Percentiles rank a stretch among this genome's conserved stretches.
phyloP scores from a whole-genome alignment of 177 flowering plant genomes.

The Tripterygium wilfordii region DNA sequence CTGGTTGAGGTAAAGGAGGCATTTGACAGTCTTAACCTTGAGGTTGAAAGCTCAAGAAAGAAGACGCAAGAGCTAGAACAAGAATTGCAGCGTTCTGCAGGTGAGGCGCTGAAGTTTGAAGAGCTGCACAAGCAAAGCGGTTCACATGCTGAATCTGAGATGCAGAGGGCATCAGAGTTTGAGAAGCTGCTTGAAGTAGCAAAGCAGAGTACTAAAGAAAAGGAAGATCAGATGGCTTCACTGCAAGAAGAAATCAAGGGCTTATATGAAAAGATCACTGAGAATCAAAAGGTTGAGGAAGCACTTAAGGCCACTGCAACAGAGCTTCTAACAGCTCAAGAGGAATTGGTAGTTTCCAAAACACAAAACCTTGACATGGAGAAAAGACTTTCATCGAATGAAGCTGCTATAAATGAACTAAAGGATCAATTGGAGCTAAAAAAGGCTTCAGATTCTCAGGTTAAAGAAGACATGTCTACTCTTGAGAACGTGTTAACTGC shows the following conservation, averaged over 20 bases:
- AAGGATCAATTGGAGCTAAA: conserved; percentile 46
- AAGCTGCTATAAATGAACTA: conserved; percentile 35
- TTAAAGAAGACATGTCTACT: conserved; percentile 48
- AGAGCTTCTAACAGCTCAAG: conserved; percentile 53
- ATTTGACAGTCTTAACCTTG: conserved; percentile 50
- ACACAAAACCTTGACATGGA: conserved; percentile 42
- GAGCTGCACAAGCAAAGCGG: conserved; percentile 63
- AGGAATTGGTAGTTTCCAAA: conserved; percentile 47
- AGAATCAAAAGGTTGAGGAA: conserved; percentile 60
- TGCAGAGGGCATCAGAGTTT: conserved; percentile 62
- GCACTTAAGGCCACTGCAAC: conserved; percentile 37
- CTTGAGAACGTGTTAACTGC: conserved; percentile 40
- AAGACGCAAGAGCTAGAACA: conserved; percentile 58
- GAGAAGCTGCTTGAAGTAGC: conserved; percentile 64
- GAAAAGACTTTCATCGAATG: conserved; percentile 48
- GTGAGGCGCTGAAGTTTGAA: conserved; percentile 61
- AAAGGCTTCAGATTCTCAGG: conserved; percentile 55
- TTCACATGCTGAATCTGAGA: conserved; percentile 56
- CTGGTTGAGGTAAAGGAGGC: conserved; percentile 51
- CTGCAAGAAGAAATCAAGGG: conserved; percentile 64
- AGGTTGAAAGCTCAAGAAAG: conserved; percentile 64
- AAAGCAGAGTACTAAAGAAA: conserved; percentile 52
- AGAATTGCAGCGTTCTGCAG: conserved; percentile 42
- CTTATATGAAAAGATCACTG: conserved; percentile 57
- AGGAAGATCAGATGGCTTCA: conserved; percentile 63